A percentile compares a stretch with the other conserved stretches of the same genome.
These are phyloP conservation scores for Puccinellia tenuiflora DNA, from an alignment of 176 grass and related monocot species.

Conservation along the genomic window DNA sequence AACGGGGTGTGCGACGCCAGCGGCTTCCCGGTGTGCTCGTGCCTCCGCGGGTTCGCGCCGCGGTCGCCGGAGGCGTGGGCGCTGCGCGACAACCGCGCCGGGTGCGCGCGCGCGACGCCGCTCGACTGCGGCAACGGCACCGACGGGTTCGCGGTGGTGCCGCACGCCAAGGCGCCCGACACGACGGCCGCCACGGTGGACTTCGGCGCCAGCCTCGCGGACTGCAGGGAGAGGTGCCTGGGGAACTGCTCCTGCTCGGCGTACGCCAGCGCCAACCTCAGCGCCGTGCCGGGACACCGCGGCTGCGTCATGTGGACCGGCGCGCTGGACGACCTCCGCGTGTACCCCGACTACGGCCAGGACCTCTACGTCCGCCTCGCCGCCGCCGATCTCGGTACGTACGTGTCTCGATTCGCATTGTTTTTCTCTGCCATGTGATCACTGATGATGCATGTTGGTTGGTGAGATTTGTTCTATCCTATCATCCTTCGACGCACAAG, in stretches of 20 bases:
- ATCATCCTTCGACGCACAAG: too few species aligned
- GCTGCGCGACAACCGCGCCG: conserved; percentile 16
- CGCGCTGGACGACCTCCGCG: conserved; percentile 38
- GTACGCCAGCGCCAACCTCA: conserved; percentile 44
- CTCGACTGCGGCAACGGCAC: conserved; percentile 41
- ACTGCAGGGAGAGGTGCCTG: conserved; percentile 41
- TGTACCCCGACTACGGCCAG: conserved; percentile 38
- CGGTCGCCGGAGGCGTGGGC: conserved; percentile 33
- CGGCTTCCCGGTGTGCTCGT: conserved; percentile 27
- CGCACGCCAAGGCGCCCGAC: conserved; percentile 51
- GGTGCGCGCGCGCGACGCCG: conserved; percentile 35
- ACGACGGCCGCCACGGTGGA: conserved; percentile 23
- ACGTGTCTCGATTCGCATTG: background rate
- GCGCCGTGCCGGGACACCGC: conserved; percentile 13
- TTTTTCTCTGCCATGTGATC: background rate
- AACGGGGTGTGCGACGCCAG: conserved; percentile 41
- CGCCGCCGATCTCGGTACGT: conserved; percentile 52
- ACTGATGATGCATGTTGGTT: background rate
- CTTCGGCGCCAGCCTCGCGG: background rate
- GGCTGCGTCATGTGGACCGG: conserved; percentile 61
- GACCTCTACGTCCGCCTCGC: conserved; percentile 54
- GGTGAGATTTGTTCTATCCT: conserved; percentile 4
- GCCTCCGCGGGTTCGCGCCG: conserved; percentile 45
- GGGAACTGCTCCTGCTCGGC: conserved; percentile 56
- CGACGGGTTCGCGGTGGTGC: conserved; percentile 41